Base-by-base conservation (phyloP, 371 early-diverging fungal species). In the Entomophthora muscae region DNA sequence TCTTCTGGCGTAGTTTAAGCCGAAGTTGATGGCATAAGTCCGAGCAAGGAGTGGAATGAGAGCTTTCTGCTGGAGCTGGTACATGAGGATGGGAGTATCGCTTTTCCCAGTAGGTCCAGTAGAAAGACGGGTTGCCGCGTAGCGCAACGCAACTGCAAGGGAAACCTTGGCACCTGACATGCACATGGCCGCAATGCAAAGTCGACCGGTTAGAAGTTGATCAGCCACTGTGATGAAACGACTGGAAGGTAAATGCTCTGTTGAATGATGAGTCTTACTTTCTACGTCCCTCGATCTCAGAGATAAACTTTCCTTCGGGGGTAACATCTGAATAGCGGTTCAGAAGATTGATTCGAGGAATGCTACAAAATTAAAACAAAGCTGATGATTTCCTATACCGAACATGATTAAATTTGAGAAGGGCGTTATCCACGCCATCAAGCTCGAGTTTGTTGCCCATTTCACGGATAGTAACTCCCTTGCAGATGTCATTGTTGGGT, bases 11-110 rank as follows among this genome's bases (percentile, higher is more conserved):
- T 83, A 77, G 75, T 82, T 85, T 63, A 86, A 67, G 10, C 85
- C 86, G 67, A 87, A 75, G 70, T 82, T 79, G 57, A 84, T 67
- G 42, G 72, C 81, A 23, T 83, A 73, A 24, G 84, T 80, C 56
- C 75, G 67, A 5, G 81, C 79, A 26, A 87, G 67, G 28, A 85
- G 66, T 17, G 88, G 88, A 21, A 87, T 64, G 26, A 87, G 65
- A 1, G 85, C 87, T 24, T 76, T 75, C 67, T 87, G 85, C 69
- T 87, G 86, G 32, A 84, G 70, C 72, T 87, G 88, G 73, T 84
- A 86, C 28, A 67, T 72, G 56, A 84, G 71, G 66, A 86, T 84
- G 7, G 86, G 80, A 7, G 84, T 83, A 62, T 86, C 84, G 70
- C 72, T 75, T 68, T 83, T 82, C 64, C 86, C 86, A 33, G 78